Base-by-base conservation (phyloP, 257 asterid species). In the Oldenlandia corymbosa region DNA sequence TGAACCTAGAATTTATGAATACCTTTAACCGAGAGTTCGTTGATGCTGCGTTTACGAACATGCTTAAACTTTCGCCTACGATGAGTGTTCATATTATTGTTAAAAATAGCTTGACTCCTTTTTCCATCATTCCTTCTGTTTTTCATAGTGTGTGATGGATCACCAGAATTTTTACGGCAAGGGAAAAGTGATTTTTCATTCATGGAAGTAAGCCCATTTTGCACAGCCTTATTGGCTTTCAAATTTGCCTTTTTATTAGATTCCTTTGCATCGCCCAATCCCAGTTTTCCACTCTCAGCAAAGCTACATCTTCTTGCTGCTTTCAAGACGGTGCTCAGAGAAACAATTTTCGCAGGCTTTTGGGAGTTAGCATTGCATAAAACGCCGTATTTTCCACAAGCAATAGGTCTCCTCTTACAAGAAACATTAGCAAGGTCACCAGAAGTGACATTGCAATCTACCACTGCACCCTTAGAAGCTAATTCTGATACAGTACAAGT, bases 321-420 rank as follows among this genome's bases (percentile, higher is more conserved):
- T 71, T 73, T 61, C 43, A 73, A 69, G 63, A 85, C 65, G 60
- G 66, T 73, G 53, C 67, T 62, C 61, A 83, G 75, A 68, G 81
- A 71, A 66, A 80, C 61, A 71, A 80, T 68, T 75, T 80, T 82
- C 30, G 79, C 56, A 41, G 82, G 78, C 62, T 78, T 85, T 31
- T 60, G 68, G 34, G 76, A 64, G 58, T 79, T 73, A 30, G 69
- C 89, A 68, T 80, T 85, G 60, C 87, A 73, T 59, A 85, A 82
- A 71, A 83, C 71, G 31, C 89, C 93, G 73, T 80, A 85, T 71
- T 76, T 80, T 63, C 80, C 87, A 57, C 66, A 63, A 53, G 80
- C 85, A 36, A 71, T 59, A 57, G 92, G 92, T 62, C 50, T 74
- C 66, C 52, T 68, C 71, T 66, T 48, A 47, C 66, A 71, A 65